Evolutionary conservation across 179 eudicot genomes (phyloP).

Genomic region (Patellifolia procumbens): DNA sequence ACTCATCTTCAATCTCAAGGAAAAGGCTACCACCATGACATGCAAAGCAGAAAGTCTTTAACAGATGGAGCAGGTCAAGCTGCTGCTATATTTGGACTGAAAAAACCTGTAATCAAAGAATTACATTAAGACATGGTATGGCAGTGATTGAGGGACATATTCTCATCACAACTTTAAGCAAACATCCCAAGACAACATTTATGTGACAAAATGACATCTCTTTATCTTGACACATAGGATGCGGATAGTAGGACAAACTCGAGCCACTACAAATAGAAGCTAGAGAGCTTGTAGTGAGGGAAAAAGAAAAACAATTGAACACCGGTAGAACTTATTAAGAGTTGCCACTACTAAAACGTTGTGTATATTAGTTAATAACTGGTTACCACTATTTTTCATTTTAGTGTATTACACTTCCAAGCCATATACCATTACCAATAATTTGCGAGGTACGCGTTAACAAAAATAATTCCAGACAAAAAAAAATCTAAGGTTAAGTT

Average conservation of each 20-base stretch:
- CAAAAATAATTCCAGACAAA: not conserved
- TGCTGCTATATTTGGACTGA: not conserved
- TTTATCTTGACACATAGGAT: not conserved
- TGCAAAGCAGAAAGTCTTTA: not conserved
- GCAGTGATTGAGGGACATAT: no score
- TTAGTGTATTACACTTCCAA: not conserved
- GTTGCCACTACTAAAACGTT: not conserved
- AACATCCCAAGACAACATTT: not conserved
- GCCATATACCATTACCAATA: not conserved
- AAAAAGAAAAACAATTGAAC: no score
- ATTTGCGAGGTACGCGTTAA: not conserved
- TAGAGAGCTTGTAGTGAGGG: not conserved
- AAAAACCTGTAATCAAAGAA: conserved; percentile 7
- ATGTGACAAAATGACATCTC: not conserved
- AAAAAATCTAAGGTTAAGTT: not conserved
- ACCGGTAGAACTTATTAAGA: not conserved
- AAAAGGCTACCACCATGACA: conserved; percentile 11
- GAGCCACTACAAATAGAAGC: no score
- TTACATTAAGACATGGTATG: not conserved
- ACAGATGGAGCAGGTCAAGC: not conserved
- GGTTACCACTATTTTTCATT: not conserved
- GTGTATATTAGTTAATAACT: not conserved
- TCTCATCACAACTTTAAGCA: not conserved
- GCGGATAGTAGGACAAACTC: not conserved
- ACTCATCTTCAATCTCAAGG: conserved; percentile 10